Conservation (phyloP, 176 grass and related monocot species). For the Pontederia paniculata region DNA sequence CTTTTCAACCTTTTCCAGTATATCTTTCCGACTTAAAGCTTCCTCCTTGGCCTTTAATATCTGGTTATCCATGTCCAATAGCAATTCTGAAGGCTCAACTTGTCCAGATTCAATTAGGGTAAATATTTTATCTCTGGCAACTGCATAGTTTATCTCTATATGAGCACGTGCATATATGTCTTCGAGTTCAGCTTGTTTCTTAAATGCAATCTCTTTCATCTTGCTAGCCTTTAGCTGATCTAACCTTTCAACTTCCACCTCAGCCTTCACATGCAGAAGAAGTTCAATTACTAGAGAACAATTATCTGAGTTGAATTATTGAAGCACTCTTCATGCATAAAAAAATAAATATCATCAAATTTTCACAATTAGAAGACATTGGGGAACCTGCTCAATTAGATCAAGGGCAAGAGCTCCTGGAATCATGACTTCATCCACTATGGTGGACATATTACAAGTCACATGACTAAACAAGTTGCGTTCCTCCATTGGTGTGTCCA, state of each 20-base stretch:
- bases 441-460: conserved; percentile 47
- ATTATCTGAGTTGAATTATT: neutral
- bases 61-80: conserved; percentile 73
- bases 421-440: conserved; percentile 62
- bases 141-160: conserved; percentile 43
- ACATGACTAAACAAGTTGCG: conserved; percentile 46
- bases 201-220: conserved; percentile 96
- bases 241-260: conserved; percentile 69
- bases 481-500: conserved; percentile 61
- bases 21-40: conserved; percentile 75
- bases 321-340: neutral
- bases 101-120: conserved; percentile 57
- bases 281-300: neutral
- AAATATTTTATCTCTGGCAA: conserved; percentile 66
- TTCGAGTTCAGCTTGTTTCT: conserved; percentile 78
- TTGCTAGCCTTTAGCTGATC: conserved; percentile 78
- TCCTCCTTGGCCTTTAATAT: conserved; percentile 84
- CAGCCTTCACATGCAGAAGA: conserved; percentile 34
- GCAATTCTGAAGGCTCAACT: conserved; percentile 70
- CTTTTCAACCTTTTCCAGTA: conserved; percentile 79
- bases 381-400: conserved; percentile 61
- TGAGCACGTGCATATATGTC: conserved; percentile 76
- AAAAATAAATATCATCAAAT: neutral
- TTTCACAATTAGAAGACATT: conserved; percentile 16
- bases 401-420: conserved; percentile 70